These are phyloP conservation scores for Sclerotinia subarctica DNA, from an alignment of 2,329 filamentous ascomycete genomes.

Conservation along the genomic window DNA sequence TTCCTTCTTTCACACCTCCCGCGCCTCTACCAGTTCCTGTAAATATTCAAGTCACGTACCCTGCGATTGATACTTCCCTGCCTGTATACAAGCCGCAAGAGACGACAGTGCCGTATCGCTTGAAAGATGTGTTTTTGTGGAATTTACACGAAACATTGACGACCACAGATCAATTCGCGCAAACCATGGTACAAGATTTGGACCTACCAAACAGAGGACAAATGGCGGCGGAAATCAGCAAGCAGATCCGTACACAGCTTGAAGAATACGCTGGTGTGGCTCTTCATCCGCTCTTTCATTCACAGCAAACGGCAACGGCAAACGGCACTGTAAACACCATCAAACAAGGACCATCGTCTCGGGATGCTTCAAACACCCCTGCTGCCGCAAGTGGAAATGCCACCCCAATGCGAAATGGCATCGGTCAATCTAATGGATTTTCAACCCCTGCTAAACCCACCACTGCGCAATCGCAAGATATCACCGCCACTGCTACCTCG, in stretches of 20 bases:
- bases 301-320: conserved; percentile 40
- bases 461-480: conserved; percentile 43
- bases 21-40: conserved; percentile 62
- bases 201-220: conserved; percentile 75
- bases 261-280: conserved; percentile 96
- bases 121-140: conserved; percentile 97
- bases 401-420: conserved; percentile 55
- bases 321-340: conserved; percentile 39
- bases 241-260: conserved; percentile 89
- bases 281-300: conserved; percentile 86
- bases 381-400: conserved; percentile 51
- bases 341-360: conserved; percentile 31
- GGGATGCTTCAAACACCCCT: conserved; percentile 45
- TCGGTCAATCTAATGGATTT: conserved; percentile 41
- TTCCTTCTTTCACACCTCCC: conserved; percentile 70
- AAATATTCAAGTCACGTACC: conserved; percentile 48
- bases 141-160: conserved; percentile 92
- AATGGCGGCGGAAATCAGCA: conserved; percentile 78
- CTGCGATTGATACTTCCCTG: conserved; percentile 65
- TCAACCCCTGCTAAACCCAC: conserved; percentile 50
- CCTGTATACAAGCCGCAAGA: conserved; percentile 80
- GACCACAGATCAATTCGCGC: conserved; percentile 95
- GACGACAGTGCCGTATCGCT: conserved; percentile 74
- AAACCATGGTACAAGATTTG: conserved; percentile 83
- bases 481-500: conserved; percentile 68